Evolutionary conservation across 2,329 filamentous ascomycete genomes (phyloP), one percentile per base, ranked within the genome.

Genomic region (Fonsecaea multimorphosa): DNA sequence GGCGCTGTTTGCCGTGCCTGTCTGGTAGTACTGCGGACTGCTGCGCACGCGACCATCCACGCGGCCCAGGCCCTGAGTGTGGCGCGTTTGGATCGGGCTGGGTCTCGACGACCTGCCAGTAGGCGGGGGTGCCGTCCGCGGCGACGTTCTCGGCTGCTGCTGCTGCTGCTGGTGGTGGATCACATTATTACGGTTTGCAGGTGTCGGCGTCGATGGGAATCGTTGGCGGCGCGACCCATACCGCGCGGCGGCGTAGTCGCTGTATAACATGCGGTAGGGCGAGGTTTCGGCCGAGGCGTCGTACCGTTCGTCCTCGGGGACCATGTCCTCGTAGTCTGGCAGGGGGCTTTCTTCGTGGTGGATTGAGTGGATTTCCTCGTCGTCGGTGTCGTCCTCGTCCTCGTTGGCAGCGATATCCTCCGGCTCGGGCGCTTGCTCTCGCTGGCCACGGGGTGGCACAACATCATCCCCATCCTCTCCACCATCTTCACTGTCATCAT

Each of bases 311-410:
- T 49, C 44, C 8, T 12, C 19, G 44, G 19, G 19, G 44, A 49
- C 44, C 44, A 49, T 49, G 22, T 49, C 44, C 44, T 49, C 44
- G n/a, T 49, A 49, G 44, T 49, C 44, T 3, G 44, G 44, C 19
- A 49, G 44, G 3, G 19, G 57, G 19, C 40, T 40, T 31, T 49
- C 57, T 29, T 51, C 57, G 9, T 58, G 12, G 14, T 32, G 27
- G 16, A 31, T 8, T n/a, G n/a, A n/a, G n/a, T n/a, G n/a, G 8
- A 31, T 8, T 8, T 31, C 29, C 29, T 54, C 27, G 11, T 32
- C 51, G n/a, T 31, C 51, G 16, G 5, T 27, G 27, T 31, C 51
- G 22, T 32, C 24, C 8, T 29, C 51, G 51, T 16, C 51, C 6
- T 31, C 51, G 19, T 27, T 9, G 29, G 27, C 29, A 5, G 27